phyloP scores from a whole-genome alignment of 2,329 filamentous ascomycete genomes.

The Colletotrichum noveboracense region DNA sequence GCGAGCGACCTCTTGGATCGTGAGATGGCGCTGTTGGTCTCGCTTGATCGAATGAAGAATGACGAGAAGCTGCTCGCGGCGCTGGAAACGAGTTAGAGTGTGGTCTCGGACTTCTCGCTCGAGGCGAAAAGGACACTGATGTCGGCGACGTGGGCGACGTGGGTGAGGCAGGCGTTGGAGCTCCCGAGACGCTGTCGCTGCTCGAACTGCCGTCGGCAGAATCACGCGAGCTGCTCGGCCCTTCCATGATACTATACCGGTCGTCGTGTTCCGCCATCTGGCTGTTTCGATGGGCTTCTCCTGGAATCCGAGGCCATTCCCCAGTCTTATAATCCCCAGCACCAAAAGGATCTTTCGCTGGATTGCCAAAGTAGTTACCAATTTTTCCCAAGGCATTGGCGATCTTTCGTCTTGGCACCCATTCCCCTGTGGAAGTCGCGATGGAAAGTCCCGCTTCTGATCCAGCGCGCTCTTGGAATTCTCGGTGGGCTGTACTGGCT shows the following conservation, averaged over 20 bases:
- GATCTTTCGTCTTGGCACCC: slow-evolving; percentile 31
- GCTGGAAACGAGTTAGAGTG: neutral
- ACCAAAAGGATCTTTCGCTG: slow-evolving; percentile 52
- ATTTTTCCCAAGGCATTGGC: slow-evolving; percentile 47
- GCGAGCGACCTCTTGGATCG: neutral
- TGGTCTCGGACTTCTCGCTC: neutral
- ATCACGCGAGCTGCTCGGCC: slow-evolving; percentile 32
- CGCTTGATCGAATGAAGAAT: neutral
- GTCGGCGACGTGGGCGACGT: neutral
- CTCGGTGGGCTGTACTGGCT: neutral
- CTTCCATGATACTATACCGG: slow-evolving; percentile 38
- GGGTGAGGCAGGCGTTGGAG: neutral
- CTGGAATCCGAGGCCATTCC: slow-evolving; percentile 62
- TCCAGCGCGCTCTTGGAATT: neutral
- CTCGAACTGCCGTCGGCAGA: slow-evolving; percentile 30
- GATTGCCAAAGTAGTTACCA: slow-evolving; percentile 51
- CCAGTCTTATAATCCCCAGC: slow-evolving; percentile 52
- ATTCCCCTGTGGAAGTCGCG: slow-evolving; percentile 17
- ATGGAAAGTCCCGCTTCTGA: neutral
- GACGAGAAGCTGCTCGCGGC: neutral
- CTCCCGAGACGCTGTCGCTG: neutral
- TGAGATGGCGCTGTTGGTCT: neutral
- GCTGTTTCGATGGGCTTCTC: slow-evolving; percentile 52
- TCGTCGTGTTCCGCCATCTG: slow-evolving; percentile 40
- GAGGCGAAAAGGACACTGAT: neutral